Percentiles rank a stretch among this genome's conserved stretches.
These are phyloP conservation scores for Cryptococcus amylolentus DNA, from an alignment of 1,284 basidiomycete genomes.

Conservation along the genomic window DNA sequence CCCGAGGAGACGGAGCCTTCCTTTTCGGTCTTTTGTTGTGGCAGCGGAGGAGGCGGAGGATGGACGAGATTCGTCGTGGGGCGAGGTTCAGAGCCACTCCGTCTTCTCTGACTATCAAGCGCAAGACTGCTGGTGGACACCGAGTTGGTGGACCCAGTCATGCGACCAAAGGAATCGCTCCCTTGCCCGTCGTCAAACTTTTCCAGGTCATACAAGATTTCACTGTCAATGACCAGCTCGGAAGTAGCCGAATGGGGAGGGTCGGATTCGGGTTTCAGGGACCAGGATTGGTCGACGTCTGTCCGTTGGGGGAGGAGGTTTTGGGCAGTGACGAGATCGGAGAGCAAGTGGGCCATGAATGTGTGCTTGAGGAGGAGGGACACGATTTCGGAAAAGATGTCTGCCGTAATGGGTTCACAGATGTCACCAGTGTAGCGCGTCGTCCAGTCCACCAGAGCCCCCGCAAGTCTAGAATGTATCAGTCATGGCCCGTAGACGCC, in stretches of 20 bases:
- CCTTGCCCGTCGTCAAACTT: background rate
- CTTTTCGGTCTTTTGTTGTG: background rate
- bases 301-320: slow-evolving; percentile 19
- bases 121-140: slow-evolving; percentile 18
- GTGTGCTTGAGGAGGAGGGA: slow-evolving; percentile 32
- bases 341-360: slow-evolving; percentile 44
- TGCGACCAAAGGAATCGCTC: background rate
- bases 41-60: background rate
- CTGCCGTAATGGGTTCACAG: slow-evolving; percentile 20
- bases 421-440: slow-evolving; percentile 45
- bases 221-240: slow-evolving; percentile 18
- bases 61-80: background rate
- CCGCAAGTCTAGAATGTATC: slow-evolving; percentile 29
- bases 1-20: background rate
- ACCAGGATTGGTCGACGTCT: slow-evolving; percentile 44
- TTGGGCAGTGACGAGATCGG: slow-evolving; percentile 37
- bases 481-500: background rate
- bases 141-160: background rate
- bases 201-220: slow-evolving; percentile 26
- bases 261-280: slow-evolving; percentile 10
- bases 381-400: slow-evolving; percentile 31
- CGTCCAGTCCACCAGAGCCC: slow-evolving; percentile 45
- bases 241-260: background rate
- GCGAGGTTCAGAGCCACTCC: background rate
- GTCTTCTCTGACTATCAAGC: background rate